A percentile compares a stretch with the other conserved stretches of the same genome.
These are phyloP conservation scores for Didymella lethalis DNA, from an alignment of 2,329 filamentous ascomycete genomes.

Conservation along the genomic window DNA sequence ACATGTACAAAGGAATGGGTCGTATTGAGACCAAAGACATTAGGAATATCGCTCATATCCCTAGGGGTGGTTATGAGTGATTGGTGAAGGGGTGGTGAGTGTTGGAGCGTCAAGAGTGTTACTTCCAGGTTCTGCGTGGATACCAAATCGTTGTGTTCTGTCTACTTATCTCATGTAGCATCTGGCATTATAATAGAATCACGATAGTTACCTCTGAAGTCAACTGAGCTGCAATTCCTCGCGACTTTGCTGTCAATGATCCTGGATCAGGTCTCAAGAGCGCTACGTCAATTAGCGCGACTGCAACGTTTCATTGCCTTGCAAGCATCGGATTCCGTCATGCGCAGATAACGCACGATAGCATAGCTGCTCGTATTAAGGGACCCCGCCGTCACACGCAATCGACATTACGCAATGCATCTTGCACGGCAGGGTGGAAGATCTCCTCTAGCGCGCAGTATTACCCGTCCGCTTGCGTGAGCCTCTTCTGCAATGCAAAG, in stretches of 20 bases:
- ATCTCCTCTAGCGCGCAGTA: not conserved
- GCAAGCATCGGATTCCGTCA: not conserved
- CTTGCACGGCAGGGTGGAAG: not conserved
- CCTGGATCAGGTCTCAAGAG: not conserved
- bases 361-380: not conserved
- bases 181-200: not conserved
- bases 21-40: conserved; percentile 52
- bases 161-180: not conserved
- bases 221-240: not conserved
- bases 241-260: not conserved
- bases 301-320: not conserved
- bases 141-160: conserved; percentile 10
- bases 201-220: not conserved
- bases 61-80: conserved; percentile 18
- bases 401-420: not conserved
- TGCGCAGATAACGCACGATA: not conserved
- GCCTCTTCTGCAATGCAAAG: not conserved
- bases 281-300: not conserved
- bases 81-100: not conserved
- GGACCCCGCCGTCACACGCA: not conserved
- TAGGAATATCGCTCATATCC: conserved; percentile 40
- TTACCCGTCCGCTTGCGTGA: not conserved
- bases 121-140: conserved; percentile 4
- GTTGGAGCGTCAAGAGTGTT: not conserved
- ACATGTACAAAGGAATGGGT: conserved; percentile 51